phyloP scores from a whole-genome alignment of 176 grass and related monocot species.

The Triticum monococcum region DNA sequence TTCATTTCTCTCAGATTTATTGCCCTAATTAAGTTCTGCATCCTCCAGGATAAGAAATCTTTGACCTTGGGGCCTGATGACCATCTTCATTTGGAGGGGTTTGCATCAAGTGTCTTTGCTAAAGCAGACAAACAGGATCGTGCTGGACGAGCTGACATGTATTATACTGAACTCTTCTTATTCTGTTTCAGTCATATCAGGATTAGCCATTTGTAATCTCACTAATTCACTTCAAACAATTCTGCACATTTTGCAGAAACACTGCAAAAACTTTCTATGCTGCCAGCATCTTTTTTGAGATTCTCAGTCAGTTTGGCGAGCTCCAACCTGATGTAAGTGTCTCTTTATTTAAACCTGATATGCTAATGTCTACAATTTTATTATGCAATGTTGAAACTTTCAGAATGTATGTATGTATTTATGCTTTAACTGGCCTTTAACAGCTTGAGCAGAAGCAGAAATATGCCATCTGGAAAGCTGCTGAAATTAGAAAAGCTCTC shows the following conservation, averaged over 20 bases:
- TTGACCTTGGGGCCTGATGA: slow-evolving; percentile 74
- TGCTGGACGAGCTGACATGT: slow-evolving; percentile 91
- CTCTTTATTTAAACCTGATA: too few relatives aligned
- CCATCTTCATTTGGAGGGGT: slow-evolving; percentile 88
- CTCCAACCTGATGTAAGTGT: slow-evolving; percentile 81
- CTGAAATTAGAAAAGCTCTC: slow-evolving; percentile 96
- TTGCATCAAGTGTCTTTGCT: slow-evolving; percentile 89
- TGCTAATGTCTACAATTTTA: not conserved
- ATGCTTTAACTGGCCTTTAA: slow-evolving; percentile 14
- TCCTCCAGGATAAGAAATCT: slow-evolving; percentile 80
- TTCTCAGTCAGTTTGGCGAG: slow-evolving; percentile 89
- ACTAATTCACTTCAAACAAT: not conserved
- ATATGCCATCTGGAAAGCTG: slow-evolving; percentile 97
- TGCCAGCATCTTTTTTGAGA: slow-evolving; percentile 94
- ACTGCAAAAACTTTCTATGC: slow-evolving; percentile 99
- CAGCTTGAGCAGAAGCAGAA: slow-evolving; percentile 97
- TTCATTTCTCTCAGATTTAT: not conserved
- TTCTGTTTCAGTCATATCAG: slow-evolving; percentile 3
- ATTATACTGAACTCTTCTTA: slow-evolving; percentile 23
- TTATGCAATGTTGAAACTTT: not conserved
- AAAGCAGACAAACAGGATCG: slow-evolving; percentile 99
- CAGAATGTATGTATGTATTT: not conserved
- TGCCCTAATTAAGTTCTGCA: slow-evolving; percentile 26
- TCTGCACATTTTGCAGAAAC: slow-evolving; percentile 49
- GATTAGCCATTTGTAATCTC: slow-evolving; percentile 1